Percentiles rank a stretch among this genome's conserved stretches.
These are phyloP conservation scores for Phytophthora fragariae DNA, from an alignment of 352 stramenopile species.

Conservation along the genomic window DNA sequence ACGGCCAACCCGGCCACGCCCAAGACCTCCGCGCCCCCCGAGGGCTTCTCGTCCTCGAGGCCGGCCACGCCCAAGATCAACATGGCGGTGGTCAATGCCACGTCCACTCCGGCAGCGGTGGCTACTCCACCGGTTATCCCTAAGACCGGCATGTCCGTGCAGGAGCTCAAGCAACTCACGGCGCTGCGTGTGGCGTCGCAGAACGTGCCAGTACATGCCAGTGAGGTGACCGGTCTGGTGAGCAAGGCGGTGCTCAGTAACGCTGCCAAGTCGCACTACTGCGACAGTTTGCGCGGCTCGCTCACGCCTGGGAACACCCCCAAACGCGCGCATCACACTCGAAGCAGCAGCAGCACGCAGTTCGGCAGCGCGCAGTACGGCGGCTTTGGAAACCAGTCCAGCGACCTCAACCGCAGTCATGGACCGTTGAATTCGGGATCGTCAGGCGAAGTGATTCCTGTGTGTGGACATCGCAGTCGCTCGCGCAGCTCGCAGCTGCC, in stretches of 20 bases:
- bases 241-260: slow-evolving; percentile 82
- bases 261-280: slow-evolving; percentile 81
- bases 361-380: slow-evolving; percentile 34
- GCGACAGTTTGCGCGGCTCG: slow-evolving; percentile 66
- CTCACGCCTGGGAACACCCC: slow-evolving; percentile 63
- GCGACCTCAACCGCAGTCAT: slow-evolving; percentile 39
- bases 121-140: slow-evolving; percentile 55
- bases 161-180: slow-evolving; percentile 89
- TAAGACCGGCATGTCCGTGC: slow-evolving; percentile 87
- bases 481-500: slow-evolving; percentile 62
- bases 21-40: slow-evolving; percentile 24
- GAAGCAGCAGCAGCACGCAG: slow-evolving; percentile 44
- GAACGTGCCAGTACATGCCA: slow-evolving; percentile 65
- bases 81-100: slow-evolving; percentile 60
- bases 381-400: slow-evolving; percentile 33
- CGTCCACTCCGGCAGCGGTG: slow-evolving; percentile 31
- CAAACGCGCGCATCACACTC: slow-evolving; percentile 49
- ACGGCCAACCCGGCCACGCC: slow-evolving; percentile 48
- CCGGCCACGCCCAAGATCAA: slow-evolving; percentile 73
- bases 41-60: slow-evolving; percentile 36
- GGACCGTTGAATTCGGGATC: slow-evolving; percentile 32
- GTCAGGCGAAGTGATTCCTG: slow-evolving; percentile 39
- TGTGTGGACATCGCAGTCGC: slow-evolving; percentile 60
- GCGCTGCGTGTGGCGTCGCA: slow-evolving; percentile 80
- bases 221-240: slow-evolving; percentile 73